Base-by-base conservation (phyloP, 805 yeast species). In the Lachancea lanzarotensis region DNA sequence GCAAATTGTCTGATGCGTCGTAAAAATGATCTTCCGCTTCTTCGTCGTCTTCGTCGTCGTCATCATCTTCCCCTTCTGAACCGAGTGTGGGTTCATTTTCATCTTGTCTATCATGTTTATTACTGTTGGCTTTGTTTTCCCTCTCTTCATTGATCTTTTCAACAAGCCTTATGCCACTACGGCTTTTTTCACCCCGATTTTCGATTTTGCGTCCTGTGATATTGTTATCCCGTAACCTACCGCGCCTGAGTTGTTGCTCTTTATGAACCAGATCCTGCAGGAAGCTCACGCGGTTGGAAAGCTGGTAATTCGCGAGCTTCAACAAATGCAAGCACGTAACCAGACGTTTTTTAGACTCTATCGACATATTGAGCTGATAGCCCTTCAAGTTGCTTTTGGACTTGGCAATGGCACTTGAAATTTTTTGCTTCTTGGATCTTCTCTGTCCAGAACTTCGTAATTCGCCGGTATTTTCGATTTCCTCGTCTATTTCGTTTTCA, bases 321-420 rank as follows among this genome's bases (percentile, higher is more conserved):
- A 89, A 69, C 42, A 90, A 71, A 53, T 88, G 90, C 38, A 90
- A 71, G 55, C 95, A 79, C 57, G 91, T 84, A 31, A 84, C 81
- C 38, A 89, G 60, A 51, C 90, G 74, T 52, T 82, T 81, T 48
- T 86, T 77, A 20, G 90, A 82, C 56, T 87, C 95, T 45, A 79
- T 73, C 0, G 84, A 74, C 60, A 79, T 67, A 35, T 60, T 67
- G 15, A 66, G 45, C 41, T 60, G 55, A 25, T 57, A 53, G 22
- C 67, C 72, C 45, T 64, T 66, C 29, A 67, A 52, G 47, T 66
- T 66, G 30, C 50, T 63, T 41, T 62, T 63, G 12, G 69, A 52
- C 47, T 72, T 58, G 10, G 50, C 38, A 25, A 32, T 19, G 13
- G 47, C 54, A 16, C 40, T 53, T 3, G 50, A 40, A 5, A 44